phyloP scores from a whole-genome alignment of 2,329 filamentous ascomycete species.

The Penicillium brasilianum region DNA sequence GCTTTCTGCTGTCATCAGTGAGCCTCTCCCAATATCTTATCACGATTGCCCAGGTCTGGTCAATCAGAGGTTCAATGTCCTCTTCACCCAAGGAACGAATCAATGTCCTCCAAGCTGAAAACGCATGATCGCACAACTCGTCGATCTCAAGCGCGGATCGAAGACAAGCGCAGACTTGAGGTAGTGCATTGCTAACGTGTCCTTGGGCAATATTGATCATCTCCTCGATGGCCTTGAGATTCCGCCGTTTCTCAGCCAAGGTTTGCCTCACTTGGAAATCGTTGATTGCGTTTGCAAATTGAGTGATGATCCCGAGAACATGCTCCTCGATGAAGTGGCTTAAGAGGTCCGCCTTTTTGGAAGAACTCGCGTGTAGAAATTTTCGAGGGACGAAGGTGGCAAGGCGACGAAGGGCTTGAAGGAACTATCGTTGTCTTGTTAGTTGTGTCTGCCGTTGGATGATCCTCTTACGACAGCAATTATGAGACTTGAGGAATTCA shows the following conservation, averaged over 20 bases:
- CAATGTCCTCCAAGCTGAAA: slow-evolving; percentile 83
- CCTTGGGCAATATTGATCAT: slow-evolving; percentile 78
- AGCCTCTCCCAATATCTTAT: slow-evolving; percentile 78
- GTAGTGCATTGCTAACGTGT: slow-evolving; percentile 77
- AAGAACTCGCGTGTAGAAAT: slow-evolving; percentile 50
- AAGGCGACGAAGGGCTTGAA: slow-evolving; percentile 58
- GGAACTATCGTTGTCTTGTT: slow-evolving; percentile 37
- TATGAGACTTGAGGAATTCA: background rate
- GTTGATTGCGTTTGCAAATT: slow-evolving; percentile 79
- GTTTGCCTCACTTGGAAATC: slow-evolving; percentile 64
- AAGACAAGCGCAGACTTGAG: slow-evolving; percentile 85
- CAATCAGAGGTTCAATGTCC: slow-evolving; percentile 78
- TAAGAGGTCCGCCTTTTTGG: slow-evolving; percentile 63
- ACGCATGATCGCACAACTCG: slow-evolving; percentile 76
- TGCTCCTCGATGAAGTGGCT: slow-evolving; percentile 80
- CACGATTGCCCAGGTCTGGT: slow-evolving; percentile 88
- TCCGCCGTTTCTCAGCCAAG: slow-evolving; percentile 72
- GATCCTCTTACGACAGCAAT: background rate
- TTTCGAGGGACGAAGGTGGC: slow-evolving; percentile 59
- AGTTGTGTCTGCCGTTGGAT: background rate
- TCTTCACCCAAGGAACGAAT: slow-evolving; percentile 75
- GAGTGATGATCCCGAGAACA: slow-evolving; percentile 83
- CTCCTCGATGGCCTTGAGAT: slow-evolving; percentile 82
- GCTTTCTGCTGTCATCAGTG: slow-evolving; percentile 62
- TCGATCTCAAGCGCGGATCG: slow-evolving; percentile 79